These are phyloP conservation scores for Pisolithus tinctorius DNA, from an alignment of 768 basidiomycete genomes.

Conservation along the genomic window DNA sequence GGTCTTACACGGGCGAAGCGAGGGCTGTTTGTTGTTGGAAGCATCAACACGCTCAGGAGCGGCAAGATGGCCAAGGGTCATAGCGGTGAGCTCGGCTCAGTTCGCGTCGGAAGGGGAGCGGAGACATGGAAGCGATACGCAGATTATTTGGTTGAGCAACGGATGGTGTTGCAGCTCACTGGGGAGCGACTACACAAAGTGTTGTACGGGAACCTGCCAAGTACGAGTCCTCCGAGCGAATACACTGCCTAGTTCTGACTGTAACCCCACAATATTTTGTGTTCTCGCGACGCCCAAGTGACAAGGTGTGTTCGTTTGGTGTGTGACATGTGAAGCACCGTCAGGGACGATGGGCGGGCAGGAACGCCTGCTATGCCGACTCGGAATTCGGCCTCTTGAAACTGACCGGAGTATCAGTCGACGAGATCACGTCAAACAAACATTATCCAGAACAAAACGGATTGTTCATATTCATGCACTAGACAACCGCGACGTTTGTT, in stretches of 20 bases:
- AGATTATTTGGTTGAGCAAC: conserved; percentile 44
- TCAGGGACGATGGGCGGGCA: background rate
- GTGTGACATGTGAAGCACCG: background rate
- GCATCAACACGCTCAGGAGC: conserved; percentile 52
- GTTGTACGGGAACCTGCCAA: conserved; percentile 15
- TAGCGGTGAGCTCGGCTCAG: conserved; percentile 5
- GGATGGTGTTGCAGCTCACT: conserved; percentile 45
- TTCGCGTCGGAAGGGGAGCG: conserved; percentile 34
- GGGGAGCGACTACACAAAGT: conserved; percentile 36
- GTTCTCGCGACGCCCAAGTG: background rate
- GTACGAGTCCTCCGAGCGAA: background rate
- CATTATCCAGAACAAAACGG: background rate
- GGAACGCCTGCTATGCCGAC: background rate
- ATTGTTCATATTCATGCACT: no score
- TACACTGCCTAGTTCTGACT: background rate
- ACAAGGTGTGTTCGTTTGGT: background rate
- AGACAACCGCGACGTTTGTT: background rate
- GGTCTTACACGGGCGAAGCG: conserved; percentile 85
- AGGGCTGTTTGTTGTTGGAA: conserved; percentile 79
- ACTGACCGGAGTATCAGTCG: background rate
- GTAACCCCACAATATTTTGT: background rate
- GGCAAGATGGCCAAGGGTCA: conserved; percentile 31
- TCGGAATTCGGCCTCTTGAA: background rate
- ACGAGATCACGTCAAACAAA: background rate
- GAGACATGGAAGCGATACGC: conserved; percentile 60